A percentile compares a stretch with the other conserved stretches of the same genome.
Evolutionary conservation across 352 stramenopile species (phyloP).

Genomic region (Phytopythium chamaehyphon): DNA sequence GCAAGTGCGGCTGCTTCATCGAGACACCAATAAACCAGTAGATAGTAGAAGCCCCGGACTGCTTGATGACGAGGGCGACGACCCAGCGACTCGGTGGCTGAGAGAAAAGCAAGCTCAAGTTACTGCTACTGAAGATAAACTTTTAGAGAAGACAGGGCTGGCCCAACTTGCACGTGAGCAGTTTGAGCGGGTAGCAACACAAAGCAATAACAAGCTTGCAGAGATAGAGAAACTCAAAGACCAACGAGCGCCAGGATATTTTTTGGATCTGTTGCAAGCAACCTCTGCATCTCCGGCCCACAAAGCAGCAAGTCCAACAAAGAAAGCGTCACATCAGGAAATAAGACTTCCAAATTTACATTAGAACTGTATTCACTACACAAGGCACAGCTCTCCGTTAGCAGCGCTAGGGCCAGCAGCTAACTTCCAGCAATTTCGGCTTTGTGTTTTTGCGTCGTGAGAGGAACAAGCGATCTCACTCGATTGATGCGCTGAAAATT

Average conservation of each 20-base stretch:
- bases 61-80: conserved; percentile 11
- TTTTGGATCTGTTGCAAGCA: conserved; percentile 27
- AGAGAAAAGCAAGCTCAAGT: conserved; percentile 27
- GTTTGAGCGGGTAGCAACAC: conserved; percentile 39
- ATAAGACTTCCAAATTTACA: neutral
- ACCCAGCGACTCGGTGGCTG: conserved; percentile 39
- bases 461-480: too few species aligned
- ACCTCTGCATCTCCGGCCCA: neutral
- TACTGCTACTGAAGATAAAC: conserved; percentile 17
- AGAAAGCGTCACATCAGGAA: neutral
- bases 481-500: too few species aligned
- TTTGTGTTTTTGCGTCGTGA: too few species aligned
- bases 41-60: too few species aligned
- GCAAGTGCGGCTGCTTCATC: conserved; percentile 54
- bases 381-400: too few species aligned
- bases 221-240: conserved; percentile 54
- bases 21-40: neutral
- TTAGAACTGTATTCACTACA: neutral
- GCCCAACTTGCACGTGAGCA: conserved; percentile 28
- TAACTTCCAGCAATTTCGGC: too few species aligned
- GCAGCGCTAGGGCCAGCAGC: too few species aligned
- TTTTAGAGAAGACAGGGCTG: conserved; percentile 22
- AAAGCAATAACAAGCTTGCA: conserved; percentile 47
- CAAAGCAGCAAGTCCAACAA: neutral
- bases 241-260: conserved; percentile 36